A percentile compares a stretch with the other conserved stretches of the same genome.
Evolutionary conservation across 2,329 filamentous ascomycete species (phyloP).

Genomic region (Aspergillus hortae): DNA sequence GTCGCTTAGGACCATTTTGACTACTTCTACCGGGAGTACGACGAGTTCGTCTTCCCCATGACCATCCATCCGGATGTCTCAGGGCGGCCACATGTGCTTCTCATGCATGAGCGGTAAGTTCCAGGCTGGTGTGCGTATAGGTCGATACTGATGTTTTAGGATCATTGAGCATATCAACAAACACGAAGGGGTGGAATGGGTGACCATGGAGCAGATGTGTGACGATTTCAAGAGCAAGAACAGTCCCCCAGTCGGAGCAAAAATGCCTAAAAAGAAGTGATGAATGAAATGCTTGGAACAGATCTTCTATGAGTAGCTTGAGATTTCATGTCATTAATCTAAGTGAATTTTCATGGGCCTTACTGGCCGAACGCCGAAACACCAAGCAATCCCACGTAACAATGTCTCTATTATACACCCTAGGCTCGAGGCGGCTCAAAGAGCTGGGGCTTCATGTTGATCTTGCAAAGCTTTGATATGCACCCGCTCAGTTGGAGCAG

Average conservation of each 20-base stretch:
- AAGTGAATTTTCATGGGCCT: neutral
- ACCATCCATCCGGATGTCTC: slow-evolving; percentile 73
- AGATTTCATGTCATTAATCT: neutral
- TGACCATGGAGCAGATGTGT: slow-evolving; percentile 63
- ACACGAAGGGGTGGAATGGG: slow-evolving; percentile 49
- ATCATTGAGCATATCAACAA: slow-evolving; percentile 68
- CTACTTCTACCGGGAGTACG: slow-evolving; percentile 72
- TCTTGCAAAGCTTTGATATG: slow-evolving; percentile 82
- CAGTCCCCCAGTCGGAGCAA: slow-evolving; percentile 20
- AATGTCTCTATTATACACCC: slow-evolving; percentile 6
- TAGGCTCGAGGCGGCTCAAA: slow-evolving; percentile 54
- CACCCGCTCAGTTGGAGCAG: slow-evolving; percentile 91
- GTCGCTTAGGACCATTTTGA: slow-evolving; percentile 54
- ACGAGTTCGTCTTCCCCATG: slow-evolving; percentile 74
- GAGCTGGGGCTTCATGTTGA: slow-evolving; percentile 90
- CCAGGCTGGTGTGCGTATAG: neutral
- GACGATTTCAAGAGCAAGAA: slow-evolving; percentile 63
- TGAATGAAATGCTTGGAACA: neutral
- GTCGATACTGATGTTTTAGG: slow-evolving; percentile 12
- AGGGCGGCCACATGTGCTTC: slow-evolving; percentile 66
- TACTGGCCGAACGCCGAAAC: slow-evolving; percentile 16
- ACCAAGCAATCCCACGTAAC: slow-evolving; percentile 18
- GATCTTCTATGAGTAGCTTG: neutral
- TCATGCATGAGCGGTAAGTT: slow-evolving; percentile 67
- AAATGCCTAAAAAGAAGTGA: slow-evolving; percentile 20